Conservation (phyloP, 2,329 filamentous ascomycete genomes). For the Fusarium nurragi region DNA sequence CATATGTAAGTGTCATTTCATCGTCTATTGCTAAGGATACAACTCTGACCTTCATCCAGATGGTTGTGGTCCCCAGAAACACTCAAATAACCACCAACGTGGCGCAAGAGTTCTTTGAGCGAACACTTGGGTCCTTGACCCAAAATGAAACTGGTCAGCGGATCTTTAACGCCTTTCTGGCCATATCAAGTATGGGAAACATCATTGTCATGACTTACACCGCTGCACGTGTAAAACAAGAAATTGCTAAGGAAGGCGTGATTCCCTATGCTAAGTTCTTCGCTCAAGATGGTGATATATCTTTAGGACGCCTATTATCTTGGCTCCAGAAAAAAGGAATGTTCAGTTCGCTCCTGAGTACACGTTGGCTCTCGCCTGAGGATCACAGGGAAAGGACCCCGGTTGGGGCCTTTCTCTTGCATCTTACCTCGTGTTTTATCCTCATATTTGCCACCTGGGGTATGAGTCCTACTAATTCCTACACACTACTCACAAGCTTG, state of each 20-base stretch:
- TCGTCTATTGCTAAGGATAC: fast-evolving
- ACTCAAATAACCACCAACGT: constrained; percentile 33
- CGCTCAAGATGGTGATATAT: constrained; percentile 51
- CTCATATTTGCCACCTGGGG: constrained; percentile 50
- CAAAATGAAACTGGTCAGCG: constrained; percentile 43
- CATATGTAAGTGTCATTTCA: constrained; percentile 44
- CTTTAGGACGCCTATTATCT: constrained; percentile 46
- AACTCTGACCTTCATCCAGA: constrained; percentile 42
- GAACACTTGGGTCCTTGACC: constrained; percentile 45
- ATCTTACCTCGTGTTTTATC: constrained; percentile 48
- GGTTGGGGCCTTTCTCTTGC: constrained; percentile 49
- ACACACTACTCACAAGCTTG: constrained; percentile 47
- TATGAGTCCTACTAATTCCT: constrained; percentile 41
- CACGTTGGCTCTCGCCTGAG: constrained; percentile 48
- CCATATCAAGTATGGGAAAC: constrained; percentile 65
- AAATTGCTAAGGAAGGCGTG: constrained; percentile 68
- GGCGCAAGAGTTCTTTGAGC: constrained; percentile 49
- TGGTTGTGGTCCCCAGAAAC: constrained; percentile 47
- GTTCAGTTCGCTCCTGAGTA: constrained; percentile 43
- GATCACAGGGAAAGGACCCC: constrained; percentile 51
- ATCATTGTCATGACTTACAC: constrained; percentile 67
- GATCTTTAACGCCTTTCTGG: constrained; percentile 60
- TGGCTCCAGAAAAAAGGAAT: constrained; percentile 47
- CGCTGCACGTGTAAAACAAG: constrained; percentile 65
- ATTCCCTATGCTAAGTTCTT: constrained; percentile 62